Base-by-base conservation (phyloP, 495 filamentous ascomycete species). In the Penicillium pancosmium region DNA sequence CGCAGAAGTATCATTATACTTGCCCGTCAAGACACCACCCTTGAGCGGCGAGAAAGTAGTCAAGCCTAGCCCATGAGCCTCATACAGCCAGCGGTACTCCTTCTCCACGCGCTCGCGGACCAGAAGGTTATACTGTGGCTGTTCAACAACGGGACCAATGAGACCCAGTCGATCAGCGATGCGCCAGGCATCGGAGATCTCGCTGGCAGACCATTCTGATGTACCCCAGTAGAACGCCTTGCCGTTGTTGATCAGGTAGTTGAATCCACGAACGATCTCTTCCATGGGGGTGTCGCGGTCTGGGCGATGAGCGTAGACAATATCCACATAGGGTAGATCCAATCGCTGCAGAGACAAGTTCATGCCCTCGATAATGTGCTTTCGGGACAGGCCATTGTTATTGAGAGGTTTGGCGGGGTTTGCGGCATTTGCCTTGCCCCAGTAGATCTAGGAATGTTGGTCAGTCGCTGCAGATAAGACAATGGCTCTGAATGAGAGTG, bases 191-290 rank as follows among this genome's bases (percentile, higher is more conserved):
- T 88, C 80, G 8, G 84, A 81, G 66, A 96, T 93, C 76, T 96
- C 90, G 52, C 84, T 85, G 8, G 91, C 90, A 56, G 79, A 81
- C 92, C 91, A 95, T 78, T 93, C 90, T 0, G 88, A 91, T 1
- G 92, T 95, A 34, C 92, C 92, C 92, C 91, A 96, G 81, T 95
- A 94, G 68, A 94, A 88, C 21, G 88, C 86, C 76, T 91, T 88
- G 43, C 91, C 88, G 47, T 82, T 82, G 70, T 87, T 79, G 63
- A 96, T 91, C 33, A 88, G 73, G 68, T 91, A 82, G 73, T 93
- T 93, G 80, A 95, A 95, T 46, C 80, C 91, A 55, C 91, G 85
- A 36, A 95, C 92, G 36, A 85, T 84, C 73, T 96, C 92, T 68
- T 92, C 89, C 80, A 95, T 93, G 3, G 92, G 92, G 0, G 91